Evolutionary conservation across 2,329 filamentous ascomycete species (phyloP).

Genomic region (Fusarium burgessii): DNA sequence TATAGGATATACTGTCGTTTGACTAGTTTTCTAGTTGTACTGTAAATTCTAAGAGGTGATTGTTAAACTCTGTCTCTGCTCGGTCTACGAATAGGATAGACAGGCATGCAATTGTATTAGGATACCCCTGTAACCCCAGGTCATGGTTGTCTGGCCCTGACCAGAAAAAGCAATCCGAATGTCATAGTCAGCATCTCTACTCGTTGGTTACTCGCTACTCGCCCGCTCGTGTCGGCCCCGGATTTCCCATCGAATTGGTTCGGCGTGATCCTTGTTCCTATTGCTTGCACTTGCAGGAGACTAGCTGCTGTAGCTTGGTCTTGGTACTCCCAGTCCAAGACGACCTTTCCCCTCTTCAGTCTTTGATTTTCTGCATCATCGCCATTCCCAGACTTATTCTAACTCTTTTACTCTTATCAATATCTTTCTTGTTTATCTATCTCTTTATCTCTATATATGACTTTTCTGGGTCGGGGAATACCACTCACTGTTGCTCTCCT

Average conservation of each 20-base stretch:
- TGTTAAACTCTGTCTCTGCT: slow-evolving; percentile 12
- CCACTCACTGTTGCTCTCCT: slow-evolving; percentile 12
- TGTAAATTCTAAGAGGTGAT: not conserved
- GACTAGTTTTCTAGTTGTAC: not conserved
- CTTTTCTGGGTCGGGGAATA: not conserved
- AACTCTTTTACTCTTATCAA: slow-evolving; percentile 10
- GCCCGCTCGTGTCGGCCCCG: slow-evolving; percentile 39
- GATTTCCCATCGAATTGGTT: slow-evolving; percentile 48
- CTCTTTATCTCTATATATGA: not conserved
- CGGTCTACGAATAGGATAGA: slow-evolving; percentile 36
- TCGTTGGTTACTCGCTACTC: not conserved
- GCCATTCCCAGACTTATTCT: slow-evolving; percentile 1
- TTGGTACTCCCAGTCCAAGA: slow-evolving; percentile 13
- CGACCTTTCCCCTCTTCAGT: slow-evolving; percentile 30
- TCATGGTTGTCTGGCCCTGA: slow-evolving; percentile 7
- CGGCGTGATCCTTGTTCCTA: slow-evolving; percentile 41
- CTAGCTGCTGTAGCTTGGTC: slow-evolving; percentile 30
- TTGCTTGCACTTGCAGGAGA: slow-evolving; percentile 28
- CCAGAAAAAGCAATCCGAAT: slow-evolving; percentile 38
- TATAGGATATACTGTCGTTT: not conserved
- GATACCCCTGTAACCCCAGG: not conserved
- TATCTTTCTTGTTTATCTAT: not conserved
- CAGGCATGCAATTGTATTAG: slow-evolving; percentile 5
- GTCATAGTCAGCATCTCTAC: slow-evolving; percentile 6
- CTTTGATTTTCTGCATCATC: slow-evolving; percentile 8